Percentiles rank a stretch among this genome's conserved stretches.
Evolutionary conservation across 768 basidiomycete species (phyloP).

Genomic region (Omphalotus guepiniiformis): DNA sequence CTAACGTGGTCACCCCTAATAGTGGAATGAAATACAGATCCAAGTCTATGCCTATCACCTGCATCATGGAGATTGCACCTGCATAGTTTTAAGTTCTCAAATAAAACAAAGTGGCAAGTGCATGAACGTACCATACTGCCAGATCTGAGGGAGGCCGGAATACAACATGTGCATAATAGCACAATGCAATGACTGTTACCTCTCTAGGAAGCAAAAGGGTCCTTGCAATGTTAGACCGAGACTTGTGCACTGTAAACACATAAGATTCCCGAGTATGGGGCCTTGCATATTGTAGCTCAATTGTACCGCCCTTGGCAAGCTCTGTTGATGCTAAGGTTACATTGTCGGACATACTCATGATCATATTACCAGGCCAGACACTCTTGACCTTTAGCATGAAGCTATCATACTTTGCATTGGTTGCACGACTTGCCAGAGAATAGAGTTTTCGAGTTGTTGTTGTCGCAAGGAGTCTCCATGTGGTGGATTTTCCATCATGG

Average conservation of each 20-base stretch:
- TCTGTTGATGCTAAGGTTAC: conserved; percentile 9
- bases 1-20: too few species aligned
- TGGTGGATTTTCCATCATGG: conserved; percentile 7
- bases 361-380: background rate
- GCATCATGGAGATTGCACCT: too few species aligned
- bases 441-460: conserved; percentile 19
- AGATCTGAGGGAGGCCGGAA: background rate
- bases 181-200: conserved; percentile 12
- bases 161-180: too few species aligned
- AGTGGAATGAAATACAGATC: background rate
- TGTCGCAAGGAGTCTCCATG: conserved; percentile 14
- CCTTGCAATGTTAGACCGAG: conserved; percentile 1
- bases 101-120: background rate
- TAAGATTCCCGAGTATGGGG: conserved; percentile 12
- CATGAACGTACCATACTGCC: background rate
- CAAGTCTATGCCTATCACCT: background rate
- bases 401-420: conserved; percentile 12
- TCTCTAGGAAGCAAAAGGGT: conserved; percentile 15
- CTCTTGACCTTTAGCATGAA: conserved; percentile 10
- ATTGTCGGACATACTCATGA: conserved; percentile 12
- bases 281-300: conserved; percentile 10
- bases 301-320: conserved; percentile 13
- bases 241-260: too few species aligned
- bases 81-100: too few species aligned
- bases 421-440: conserved; percentile 20